Conservation (phyloP, 2,329 filamentous ascomycete genomes). For the Diplodia corticola region DNA sequence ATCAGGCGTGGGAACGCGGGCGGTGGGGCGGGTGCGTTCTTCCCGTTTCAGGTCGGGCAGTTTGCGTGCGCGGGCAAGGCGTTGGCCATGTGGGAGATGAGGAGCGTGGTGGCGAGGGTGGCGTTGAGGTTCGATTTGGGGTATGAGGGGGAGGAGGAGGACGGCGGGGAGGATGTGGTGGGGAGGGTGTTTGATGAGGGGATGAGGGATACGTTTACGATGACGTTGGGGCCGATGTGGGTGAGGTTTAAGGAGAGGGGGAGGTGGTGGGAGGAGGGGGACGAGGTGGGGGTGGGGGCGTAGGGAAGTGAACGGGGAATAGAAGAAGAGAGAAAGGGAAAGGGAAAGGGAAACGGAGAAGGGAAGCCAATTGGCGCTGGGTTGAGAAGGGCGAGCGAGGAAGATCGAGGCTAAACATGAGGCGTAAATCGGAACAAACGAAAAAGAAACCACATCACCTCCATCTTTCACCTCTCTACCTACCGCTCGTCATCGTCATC, state of each 20-base stretch:
- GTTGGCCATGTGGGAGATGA: conserved; percentile 68
- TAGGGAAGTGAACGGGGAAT: background rate
- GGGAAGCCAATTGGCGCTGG: no score
- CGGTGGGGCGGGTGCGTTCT: conserved; percentile 26
- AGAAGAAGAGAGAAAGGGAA: no score
- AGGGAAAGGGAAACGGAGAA: background rate
- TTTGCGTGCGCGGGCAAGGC: conserved; percentile 66
- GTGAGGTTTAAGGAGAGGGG: conserved; percentile 11
- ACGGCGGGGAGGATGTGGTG: conserved; percentile 36
- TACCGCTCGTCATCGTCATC: no score
- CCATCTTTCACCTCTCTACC: no score
- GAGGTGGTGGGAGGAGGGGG: background rate
- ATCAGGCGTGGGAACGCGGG: conserved; percentile 30
- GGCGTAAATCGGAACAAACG: no score
- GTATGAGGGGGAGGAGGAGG: conserved; percentile 37
- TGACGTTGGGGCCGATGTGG: conserved; percentile 14
- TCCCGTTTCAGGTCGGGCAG: conserved; percentile 18
- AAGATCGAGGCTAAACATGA: no score
- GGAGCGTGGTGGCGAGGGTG: conserved; percentile 60
- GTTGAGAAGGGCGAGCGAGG: no score
- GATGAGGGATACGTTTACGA: conserved; percentile 37
- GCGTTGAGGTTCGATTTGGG: conserved; percentile 62
- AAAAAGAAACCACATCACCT: no score
- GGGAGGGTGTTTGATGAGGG: conserved; percentile 35
- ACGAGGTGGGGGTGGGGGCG: background rate